Percentiles rank a stretch among this genome's conserved stretches.
phyloP scores from a whole-genome alignment of 371 early-diverging fungal genomes.

The Smittium culicis region DNA sequence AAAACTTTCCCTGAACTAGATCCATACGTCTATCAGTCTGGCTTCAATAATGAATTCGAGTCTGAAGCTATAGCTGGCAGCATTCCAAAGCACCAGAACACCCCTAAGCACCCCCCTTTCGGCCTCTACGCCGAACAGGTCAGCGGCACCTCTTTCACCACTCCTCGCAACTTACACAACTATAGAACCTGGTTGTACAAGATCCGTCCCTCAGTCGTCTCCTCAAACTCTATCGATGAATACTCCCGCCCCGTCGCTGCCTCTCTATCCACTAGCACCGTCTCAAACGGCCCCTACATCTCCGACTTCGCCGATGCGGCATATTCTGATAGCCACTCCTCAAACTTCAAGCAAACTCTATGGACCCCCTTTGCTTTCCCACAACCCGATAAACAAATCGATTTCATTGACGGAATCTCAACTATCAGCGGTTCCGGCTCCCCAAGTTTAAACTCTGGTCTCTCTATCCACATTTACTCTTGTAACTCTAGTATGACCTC shows the following conservation, averaged over 20 bases:
- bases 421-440: constrained; percentile 84
- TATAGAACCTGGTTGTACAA: constrained; percentile 91
- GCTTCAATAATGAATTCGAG: constrained; percentile 70
- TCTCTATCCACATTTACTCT: constrained; percentile 73
- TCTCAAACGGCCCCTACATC: constrained; percentile 38
- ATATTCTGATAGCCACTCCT: too few species aligned
- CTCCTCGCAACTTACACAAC: constrained; percentile 59
- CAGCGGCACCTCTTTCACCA: constrained; percentile 91
- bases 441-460: constrained; percentile 56
- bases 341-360: constrained; percentile 80
- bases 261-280: too few species aligned
- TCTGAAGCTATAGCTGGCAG: constrained; percentile 75
- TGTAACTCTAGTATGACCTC: constrained; percentile 61
- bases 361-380: constrained; percentile 87
- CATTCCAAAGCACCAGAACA: constrained; percentile 79
- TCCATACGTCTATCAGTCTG: constrained; percentile 40
- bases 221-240: constrained; percentile 12
- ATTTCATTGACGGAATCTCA: constrained; percentile 74
- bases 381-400: constrained; percentile 23
- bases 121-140: constrained; percentile 89
- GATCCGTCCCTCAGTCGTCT: constrained; percentile 77
- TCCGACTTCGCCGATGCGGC: constrained; percentile 46
- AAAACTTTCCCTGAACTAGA: too few species aligned
- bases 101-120: constrained; percentile 82
- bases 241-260: constrained; percentile 23